Conservation (phyloP, 768 basidiomycete genomes). For the Exsudoporus frostii region DNA sequence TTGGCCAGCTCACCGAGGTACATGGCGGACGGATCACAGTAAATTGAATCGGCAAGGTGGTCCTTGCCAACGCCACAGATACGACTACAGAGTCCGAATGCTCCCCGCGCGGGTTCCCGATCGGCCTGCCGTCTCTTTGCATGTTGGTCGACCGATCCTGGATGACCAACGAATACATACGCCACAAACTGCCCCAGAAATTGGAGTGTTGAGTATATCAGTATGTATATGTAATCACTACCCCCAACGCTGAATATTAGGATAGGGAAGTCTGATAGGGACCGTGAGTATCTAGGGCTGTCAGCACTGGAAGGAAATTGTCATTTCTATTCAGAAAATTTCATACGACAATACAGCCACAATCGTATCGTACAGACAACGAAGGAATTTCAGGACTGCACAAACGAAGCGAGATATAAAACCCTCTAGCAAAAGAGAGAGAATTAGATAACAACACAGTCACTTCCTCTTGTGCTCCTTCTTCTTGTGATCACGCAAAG, state of each 20-base stretch:
- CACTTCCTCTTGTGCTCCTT: background rate
- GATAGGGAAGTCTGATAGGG: background rate
- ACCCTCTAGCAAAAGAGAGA: no score
- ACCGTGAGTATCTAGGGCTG: background rate
- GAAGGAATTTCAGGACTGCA: background rate
- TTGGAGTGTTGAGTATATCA: background rate
- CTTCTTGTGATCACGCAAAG: constrained; percentile 1
- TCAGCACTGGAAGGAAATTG: no score
- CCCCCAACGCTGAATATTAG: background rate
- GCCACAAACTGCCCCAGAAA: background rate
- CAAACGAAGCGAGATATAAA: no score
- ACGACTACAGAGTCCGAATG: background rate
- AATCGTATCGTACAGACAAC: no score
- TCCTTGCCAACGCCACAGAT: background rate
- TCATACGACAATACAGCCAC: background rate
- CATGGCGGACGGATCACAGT: background rate
- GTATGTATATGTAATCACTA: no score
- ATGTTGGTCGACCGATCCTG: background rate
- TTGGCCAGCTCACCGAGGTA: background rate
- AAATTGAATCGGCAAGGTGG: background rate
- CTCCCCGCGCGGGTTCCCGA: background rate
- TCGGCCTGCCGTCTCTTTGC: background rate
- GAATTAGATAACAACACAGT: background rate
- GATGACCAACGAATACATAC: background rate
- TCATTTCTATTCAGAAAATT: background rate